Evolutionary conservation across 495 filamentous ascomycete species (phyloP).

Genomic region (Aspergillus avenaceus): DNA sequence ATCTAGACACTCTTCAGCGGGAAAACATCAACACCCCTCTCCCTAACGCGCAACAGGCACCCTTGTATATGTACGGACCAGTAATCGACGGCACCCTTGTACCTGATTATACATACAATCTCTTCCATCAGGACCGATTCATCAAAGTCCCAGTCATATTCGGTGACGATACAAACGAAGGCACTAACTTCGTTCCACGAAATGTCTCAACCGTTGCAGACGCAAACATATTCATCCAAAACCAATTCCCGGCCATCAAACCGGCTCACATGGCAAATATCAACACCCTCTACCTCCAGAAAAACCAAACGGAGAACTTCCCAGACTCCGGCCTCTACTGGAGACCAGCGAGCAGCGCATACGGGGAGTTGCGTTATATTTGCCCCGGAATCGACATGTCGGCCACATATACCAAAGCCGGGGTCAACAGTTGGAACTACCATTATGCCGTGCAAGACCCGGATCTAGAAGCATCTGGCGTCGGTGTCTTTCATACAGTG

Average conservation of each 20-base stretch:
- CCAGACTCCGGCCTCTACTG: constrained; percentile 49
- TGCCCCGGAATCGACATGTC: constrained; percentile 62
- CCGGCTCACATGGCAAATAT: constrained; percentile 49
- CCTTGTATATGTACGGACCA: constrained; percentile 58
- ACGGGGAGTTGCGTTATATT: constrained; percentile 72
- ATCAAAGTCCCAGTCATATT: constrained; percentile 66
- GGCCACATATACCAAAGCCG: constrained; percentile 33
- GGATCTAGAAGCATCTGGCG: constrained; percentile 39
- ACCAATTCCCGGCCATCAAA: constrained; percentile 60
- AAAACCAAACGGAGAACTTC: constrained; percentile 34
- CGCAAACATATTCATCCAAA: constrained; percentile 51
- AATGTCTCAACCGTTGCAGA: constrained; percentile 41
- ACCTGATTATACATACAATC: constrained; percentile 53
- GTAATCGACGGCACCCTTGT: constrained; percentile 57
- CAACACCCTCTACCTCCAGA: constrained; percentile 54
- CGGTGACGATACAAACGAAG: constrained; percentile 70
- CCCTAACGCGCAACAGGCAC: constrained; percentile 42
- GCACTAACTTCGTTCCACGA: constrained; percentile 57
- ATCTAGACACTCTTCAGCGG: constrained; percentile 44
- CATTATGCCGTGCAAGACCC: constrained; percentile 61
- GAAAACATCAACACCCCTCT: constrained; percentile 52
- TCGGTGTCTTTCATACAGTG: constrained; percentile 59
- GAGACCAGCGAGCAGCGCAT: constrained; percentile 56
- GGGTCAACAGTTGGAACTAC: constrained; percentile 54
- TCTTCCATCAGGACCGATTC: constrained; percentile 57